These are phyloP conservation scores for Cenchrus americanus DNA, from an alignment of 176 grass and related monocot species.

Conservation along the genomic window DNA sequence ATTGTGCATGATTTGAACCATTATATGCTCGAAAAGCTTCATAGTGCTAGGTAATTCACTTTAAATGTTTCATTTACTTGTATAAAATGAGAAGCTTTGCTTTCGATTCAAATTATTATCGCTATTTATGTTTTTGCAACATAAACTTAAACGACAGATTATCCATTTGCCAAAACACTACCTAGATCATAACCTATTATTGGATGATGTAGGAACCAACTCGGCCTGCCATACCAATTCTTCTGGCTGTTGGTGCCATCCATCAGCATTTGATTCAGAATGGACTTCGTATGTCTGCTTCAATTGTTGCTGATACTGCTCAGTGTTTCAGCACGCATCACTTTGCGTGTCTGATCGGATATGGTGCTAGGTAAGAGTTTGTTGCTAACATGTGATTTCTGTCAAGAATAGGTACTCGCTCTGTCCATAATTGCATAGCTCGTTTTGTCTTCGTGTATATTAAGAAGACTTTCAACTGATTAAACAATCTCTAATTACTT, in stretches of 20 bases:
- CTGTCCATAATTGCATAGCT: neutral
- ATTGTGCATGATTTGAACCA: neutral
- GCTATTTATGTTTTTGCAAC: too few relatives aligned
- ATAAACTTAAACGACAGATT: neutral
- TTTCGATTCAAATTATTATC: conserved; percentile 10
- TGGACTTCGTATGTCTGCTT: conserved; percentile 94
- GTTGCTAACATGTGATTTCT: conserved; percentile 24
- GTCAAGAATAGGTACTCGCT: conserved; percentile 8
- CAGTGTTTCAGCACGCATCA: conserved; percentile 99
- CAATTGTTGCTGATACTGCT: conserved; percentile 96
- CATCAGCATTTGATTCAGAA: conserved; percentile 99
- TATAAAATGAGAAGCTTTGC: conserved; percentile 14
- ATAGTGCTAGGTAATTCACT: conserved; percentile 16
- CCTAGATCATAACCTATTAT: conserved; percentile 25
- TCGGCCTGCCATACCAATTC: conserved; percentile 91
- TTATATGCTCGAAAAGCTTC: conserved; percentile 12
- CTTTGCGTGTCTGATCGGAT: conserved; percentile 98
- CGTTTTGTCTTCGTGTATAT: neutral
- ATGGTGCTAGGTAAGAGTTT: conserved; percentile 86
- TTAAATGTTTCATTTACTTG: conserved; percentile 8
- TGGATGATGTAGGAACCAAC: conserved; percentile 78
- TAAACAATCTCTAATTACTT: neutral
- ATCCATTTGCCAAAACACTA: neutral
- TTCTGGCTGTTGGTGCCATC: conserved; percentile 95
- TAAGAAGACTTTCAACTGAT: neutral